Base-by-base conservation (phyloP, 768 basidiomycete species). In the Macrolepiota fuliginosa region DNA sequence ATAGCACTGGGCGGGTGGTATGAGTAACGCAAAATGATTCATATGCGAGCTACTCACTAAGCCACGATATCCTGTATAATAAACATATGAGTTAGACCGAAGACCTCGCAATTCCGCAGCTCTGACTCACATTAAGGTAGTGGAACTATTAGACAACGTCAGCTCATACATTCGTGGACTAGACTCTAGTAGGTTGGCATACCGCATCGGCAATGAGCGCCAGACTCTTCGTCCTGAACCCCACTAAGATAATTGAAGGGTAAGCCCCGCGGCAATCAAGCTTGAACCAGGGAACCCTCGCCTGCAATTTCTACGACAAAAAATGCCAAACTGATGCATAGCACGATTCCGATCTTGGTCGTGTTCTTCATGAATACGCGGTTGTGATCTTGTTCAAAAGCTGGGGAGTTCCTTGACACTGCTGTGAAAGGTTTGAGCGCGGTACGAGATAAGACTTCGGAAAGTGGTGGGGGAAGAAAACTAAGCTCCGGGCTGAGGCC, bases 161-260 rank as follows among this genome's bases (percentile, higher is more conserved):
- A 56, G 42, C 32, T 54, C 58, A 37, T 42, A 58, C 37, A 52
- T 29, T 25, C 9, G 2, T 10, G 36, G 37, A 46, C 17, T 45
- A 46, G 63, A 27, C 56, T 57, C 50, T 15, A 22, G 42, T 45
- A 47, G 56, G 27, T 50, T 22, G 64, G 77, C 82, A 64, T 49
- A 83, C 82, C 39, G 83, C 83, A 70, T 85, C 83, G 62, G 82
- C 83, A 69, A 84, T 81, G 54, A 85, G 72, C 36, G 83, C 83
- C 15, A 84, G 69, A 72, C 82, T 82, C 66, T 77, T 81, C 0
- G 83, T 85, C 49, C 76, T 78, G 67, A 85, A 82, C 11, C 83
- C 83, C 70, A 84, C 83, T 82, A 55, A 11, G 49, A 50, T 9
- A 27, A 40, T 17, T 42, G 36, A 25, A 35, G 59, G 55, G 46